Percentiles rank a stretch among this genome's conserved stretches.
Conservation (phyloP, 1,284 basidiomycete genomes). For the Leccinum olivaceoglutinosum region DNA sequence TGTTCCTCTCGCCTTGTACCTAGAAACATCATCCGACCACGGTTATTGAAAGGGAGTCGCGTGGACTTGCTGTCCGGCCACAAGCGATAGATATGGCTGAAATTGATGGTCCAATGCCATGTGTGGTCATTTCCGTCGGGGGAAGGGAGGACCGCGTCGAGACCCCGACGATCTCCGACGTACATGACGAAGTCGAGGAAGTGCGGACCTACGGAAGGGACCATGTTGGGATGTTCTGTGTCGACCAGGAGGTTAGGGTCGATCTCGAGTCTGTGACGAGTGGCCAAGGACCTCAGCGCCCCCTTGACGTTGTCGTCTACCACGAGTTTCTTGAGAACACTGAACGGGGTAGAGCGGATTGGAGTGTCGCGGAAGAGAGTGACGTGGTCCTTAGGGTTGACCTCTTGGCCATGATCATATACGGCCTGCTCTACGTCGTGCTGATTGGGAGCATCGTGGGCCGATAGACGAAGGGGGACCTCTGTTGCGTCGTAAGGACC, state of each 20-base stretch:
- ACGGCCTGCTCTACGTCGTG: not conserved
- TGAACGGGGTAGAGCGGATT: not conserved
- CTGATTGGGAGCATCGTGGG: not conserved
- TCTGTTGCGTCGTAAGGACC: not conserved
- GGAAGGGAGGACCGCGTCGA: not conserved
- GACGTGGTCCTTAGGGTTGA: not conserved
- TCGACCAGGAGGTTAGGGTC: not conserved
- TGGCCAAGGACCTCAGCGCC: not conserved
- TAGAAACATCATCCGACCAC: not conserved
- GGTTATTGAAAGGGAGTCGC: not conserved
- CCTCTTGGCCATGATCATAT: not conserved
- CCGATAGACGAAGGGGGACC: not conserved
- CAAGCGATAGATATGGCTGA: not conserved
- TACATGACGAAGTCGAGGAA: slow-evolving; percentile 6
- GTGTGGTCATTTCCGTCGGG: not conserved
- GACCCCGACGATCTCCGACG: not conserved
- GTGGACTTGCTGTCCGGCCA: slow-evolving; percentile 1
- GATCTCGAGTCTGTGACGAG: not conserved
- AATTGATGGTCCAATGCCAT: not conserved
- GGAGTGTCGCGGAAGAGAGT: not conserved
- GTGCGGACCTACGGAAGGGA: not conserved
- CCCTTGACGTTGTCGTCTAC: not conserved
- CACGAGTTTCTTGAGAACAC: not conserved
- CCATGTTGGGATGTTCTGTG: not conserved
- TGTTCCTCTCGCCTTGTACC: not conserved